Evolutionary conservation across 169 alveolate genomes (phyloP).

Genomic region (Fabrea salina): DNA sequence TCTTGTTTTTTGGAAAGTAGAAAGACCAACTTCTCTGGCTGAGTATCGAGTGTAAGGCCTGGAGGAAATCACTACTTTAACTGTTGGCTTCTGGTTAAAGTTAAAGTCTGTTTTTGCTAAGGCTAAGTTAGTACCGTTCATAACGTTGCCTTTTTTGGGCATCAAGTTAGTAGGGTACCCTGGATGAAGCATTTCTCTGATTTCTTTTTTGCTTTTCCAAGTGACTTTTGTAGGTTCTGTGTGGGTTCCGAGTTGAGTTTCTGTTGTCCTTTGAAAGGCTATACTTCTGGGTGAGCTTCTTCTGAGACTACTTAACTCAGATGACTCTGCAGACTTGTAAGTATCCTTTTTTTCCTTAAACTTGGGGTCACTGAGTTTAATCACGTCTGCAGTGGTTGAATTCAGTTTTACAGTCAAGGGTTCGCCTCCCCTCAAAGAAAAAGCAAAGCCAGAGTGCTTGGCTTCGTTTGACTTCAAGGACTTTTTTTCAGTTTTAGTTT

Average conservation of each 20-base stretch:
- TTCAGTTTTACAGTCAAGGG: slow-evolving; percentile 32
- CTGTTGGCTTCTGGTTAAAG: slow-evolving; percentile 14
- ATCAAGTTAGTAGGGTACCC: slow-evolving; percentile 6
- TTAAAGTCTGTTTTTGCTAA: slow-evolving; percentile 5
- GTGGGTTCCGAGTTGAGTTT: neutral
- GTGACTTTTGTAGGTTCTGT: neutral
- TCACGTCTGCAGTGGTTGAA: slow-evolving; percentile 27
- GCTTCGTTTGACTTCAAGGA: slow-evolving; percentile 16
- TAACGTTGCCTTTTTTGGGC: slow-evolving; percentile 19
- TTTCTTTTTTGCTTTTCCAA: slow-evolving; percentile 30
- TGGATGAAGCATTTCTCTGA: slow-evolving; percentile 30
- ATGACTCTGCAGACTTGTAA: neutral
- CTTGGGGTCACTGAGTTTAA: neutral
- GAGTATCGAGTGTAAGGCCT: slow-evolving; percentile 19
- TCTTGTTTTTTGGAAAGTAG: slow-evolving; percentile 8
- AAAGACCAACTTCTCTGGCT: neutral
- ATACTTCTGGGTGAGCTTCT: neutral
- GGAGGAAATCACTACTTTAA: neutral
- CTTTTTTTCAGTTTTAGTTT: neutral
- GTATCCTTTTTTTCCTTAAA: neutral
- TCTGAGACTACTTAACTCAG: neutral
- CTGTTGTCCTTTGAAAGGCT: neutral
- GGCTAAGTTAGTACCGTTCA: neutral
- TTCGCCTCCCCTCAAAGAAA: slow-evolving; percentile 31
- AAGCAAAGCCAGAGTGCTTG: slow-evolving; percentile 30